Evolutionary conservation across 495 filamentous ascomycete genomes (phyloP), one percentile per base, ranked within the genome.

Genomic region (Trichoderma reesei): DNA sequence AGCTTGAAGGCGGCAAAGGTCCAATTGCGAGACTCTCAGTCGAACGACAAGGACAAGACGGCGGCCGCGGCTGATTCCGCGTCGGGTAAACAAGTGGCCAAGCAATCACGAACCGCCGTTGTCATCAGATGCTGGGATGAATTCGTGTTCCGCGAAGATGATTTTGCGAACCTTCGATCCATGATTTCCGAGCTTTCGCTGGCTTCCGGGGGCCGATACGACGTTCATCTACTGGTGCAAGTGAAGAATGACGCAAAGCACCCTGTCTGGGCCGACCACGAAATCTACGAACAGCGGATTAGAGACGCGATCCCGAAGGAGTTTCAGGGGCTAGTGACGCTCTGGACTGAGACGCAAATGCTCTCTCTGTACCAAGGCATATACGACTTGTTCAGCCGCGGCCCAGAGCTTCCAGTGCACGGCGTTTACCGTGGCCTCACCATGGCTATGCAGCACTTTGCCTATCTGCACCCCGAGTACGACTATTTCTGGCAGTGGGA

Each of bases 401-500:
- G 85, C 7, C 77, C 76, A 4, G 73, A 77, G 5, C 78, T 96
- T 2, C 90, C 90, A 1, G 85, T 96, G 0, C 89, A 96, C 73
- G 94, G 93, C 4, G 90, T 90, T 0, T 98, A 98, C 75, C 89
- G 94, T 46, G 89, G 88, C 65, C 85, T 90, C 33, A 91, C 90
- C 71, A 93, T 97, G 90, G 90, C 93, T 10, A 85, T 98, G 78
- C 94, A 97, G 70, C 88, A 89, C 73, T 98, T 96, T 70, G 88
- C 93, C 16, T 85, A 90, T 67, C 83, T 85, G 46, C 94, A 98
- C 72, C 89, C 90, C 0, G 92, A 97, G 71, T 98, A 94, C 71
- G 95, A 98, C 64, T 90, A 87, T 75, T 89, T 93, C 75, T 98
- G 94, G 94, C 92, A 98, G 70, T 97, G 92, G 92, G 94, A 98